phyloP scores from a whole-genome alignment of 441 rosid genomes.

The Raphanus hybrid region DNA sequence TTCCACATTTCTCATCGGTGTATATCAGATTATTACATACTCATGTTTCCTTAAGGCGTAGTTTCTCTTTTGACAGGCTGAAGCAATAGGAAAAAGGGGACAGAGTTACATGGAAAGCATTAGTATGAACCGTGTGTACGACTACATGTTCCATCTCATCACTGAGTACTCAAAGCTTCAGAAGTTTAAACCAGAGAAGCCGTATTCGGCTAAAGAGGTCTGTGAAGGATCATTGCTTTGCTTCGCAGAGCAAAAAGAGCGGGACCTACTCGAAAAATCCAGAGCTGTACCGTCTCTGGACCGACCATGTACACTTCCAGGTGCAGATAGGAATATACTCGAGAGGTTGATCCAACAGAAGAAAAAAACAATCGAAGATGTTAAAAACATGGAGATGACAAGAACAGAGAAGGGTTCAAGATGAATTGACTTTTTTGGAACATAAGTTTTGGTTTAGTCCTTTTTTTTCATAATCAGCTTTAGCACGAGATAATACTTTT shows the following conservation, averaged over 20 bases:
- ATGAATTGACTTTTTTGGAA: constrained; percentile 18
- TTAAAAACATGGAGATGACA: constrained; percentile 49
- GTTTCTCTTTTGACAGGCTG: constrained; percentile 57
- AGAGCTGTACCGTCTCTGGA: constrained; percentile 41
- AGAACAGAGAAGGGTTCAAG: constrained; percentile 33
- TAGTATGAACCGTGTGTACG: constrained; percentile 72
- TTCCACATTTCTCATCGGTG: background rate
- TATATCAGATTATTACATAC: background rate
- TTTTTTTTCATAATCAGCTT: constrained; percentile 7
- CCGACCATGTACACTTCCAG: constrained; percentile 67
- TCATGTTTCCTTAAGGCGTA: background rate
- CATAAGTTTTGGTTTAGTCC: constrained; percentile 16
- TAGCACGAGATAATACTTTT: constrained; percentile 19
- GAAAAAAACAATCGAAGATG: constrained; percentile 48
- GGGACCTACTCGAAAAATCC: constrained; percentile 57
- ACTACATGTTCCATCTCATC: constrained; percentile 88
- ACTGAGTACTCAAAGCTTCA: constrained; percentile 77
- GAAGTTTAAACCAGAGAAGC: constrained; percentile 67
- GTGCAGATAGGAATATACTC: constrained; percentile 40
- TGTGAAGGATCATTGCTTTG: constrained; percentile 77
- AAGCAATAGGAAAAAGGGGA: constrained; percentile 72
- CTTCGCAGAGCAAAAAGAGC: constrained; percentile 66
- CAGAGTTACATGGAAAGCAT: constrained; percentile 75
- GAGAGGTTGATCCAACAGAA: constrained; percentile 51
- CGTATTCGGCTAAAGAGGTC: constrained; percentile 67